These are phyloP conservation scores for Elsinoe ampelina DNA, from an alignment of 2,329 filamentous ascomycete genomes.

Conservation along the genomic window DNA sequence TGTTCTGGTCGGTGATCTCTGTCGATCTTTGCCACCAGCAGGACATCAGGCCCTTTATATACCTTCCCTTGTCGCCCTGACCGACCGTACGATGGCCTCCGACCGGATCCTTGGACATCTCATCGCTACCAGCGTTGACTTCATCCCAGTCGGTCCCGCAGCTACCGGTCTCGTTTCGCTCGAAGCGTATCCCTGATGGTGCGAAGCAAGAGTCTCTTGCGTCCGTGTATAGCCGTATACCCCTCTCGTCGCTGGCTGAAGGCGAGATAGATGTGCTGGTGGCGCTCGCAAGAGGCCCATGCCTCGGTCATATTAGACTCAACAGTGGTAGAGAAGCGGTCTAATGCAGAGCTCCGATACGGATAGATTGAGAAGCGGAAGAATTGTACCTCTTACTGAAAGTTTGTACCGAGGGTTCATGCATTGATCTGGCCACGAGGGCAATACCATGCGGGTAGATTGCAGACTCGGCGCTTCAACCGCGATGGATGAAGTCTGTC, in stretches of 20 bases:
- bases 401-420: background rate
- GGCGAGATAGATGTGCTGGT: background rate
- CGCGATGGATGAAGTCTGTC: background rate
- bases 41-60: slow-evolving; percentile 10
- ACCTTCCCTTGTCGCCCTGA: background rate
- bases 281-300: background rate
- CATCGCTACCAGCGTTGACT: background rate
- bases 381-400: background rate
- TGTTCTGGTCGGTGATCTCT: slow-evolving; percentile 4
- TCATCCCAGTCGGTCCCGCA: background rate
- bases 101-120: background rate
- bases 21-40: background rate
- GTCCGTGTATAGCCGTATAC: slow-evolving; percentile 4
- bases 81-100: background rate
- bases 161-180: background rate
- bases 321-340: background rate
- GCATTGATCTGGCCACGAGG: background rate
- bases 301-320: background rate
- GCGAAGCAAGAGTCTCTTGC: background rate
- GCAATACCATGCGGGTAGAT: background rate
- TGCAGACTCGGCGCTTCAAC: background rate
- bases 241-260: background rate
- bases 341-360: background rate
- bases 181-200: background rate
- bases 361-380: background rate